A percentile compares a stretch with the other conserved stretches of the same genome.
phyloP scores from a whole-genome alignment of 2,329 filamentous ascomycete species.

The Fonsecaea pedrosoi region DNA sequence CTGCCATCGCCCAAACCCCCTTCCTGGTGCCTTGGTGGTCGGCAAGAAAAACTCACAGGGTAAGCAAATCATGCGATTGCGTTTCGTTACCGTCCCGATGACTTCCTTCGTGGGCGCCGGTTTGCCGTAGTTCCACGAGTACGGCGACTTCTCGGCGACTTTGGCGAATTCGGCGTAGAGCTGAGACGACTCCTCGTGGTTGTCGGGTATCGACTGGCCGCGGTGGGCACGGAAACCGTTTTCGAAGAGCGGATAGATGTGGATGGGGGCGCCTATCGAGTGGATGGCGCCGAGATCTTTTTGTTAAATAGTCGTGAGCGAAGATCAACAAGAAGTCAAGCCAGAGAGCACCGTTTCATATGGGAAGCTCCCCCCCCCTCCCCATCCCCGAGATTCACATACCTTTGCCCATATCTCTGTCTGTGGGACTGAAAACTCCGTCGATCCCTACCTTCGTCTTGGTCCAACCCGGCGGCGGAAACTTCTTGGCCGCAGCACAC shows the following conservation, averaged over 20 bases:
- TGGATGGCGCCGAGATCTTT: conserved; percentile 65
- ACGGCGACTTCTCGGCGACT: conserved; percentile 60
- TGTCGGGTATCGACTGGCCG: conserved; percentile 61
- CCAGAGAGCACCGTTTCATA: background rate
- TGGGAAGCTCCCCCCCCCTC: too few species aligned
- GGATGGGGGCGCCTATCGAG: conserved; percentile 67
- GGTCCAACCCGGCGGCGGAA: conserved; percentile 68
- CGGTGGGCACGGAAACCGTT: conserved; percentile 66
- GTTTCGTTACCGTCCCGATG: conserved; percentile 62
- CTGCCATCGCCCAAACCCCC: background rate
- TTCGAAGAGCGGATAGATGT: conserved; percentile 72
- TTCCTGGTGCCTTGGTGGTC: too few species aligned
- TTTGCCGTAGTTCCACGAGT: conserved; percentile 65
- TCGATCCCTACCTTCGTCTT: conserved; percentile 55
- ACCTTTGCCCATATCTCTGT: conserved; percentile 53
- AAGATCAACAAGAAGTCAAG: background rate
- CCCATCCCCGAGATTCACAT: conserved; percentile 8
- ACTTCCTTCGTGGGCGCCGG: conserved; percentile 53
- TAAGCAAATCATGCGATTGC: conserved; percentile 71
- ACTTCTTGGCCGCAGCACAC: conserved; percentile 58
- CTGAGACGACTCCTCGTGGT: conserved; percentile 64
- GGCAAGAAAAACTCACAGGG: conserved; percentile 60
- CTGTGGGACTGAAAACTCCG: conserved; percentile 60
- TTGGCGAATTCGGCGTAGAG: conserved; percentile 68
- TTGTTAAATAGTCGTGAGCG: background rate